phyloP scores from a whole-genome alignment of 345 rosid species.

The Cochlearia excelsa region DNA sequence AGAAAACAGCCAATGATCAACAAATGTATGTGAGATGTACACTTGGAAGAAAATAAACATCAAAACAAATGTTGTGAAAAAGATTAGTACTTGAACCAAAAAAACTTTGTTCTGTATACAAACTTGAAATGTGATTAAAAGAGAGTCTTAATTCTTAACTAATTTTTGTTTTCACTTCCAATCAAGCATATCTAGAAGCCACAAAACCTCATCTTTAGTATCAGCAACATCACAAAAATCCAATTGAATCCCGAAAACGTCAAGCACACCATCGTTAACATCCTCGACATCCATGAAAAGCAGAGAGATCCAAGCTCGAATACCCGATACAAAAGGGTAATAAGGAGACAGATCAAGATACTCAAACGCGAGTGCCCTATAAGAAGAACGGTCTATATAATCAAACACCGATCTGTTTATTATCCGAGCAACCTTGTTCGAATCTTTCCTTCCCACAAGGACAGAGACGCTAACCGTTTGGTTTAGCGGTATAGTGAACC shows the following conservation, averaged over 20 bases:
- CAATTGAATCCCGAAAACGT: slow-evolving; percentile 81
- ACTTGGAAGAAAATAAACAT: too few species aligned
- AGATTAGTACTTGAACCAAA: background rate
- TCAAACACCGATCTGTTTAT: slow-evolving; percentile 63
- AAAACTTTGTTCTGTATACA: slow-evolving; percentile 2
- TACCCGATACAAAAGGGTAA: slow-evolving; percentile 70
- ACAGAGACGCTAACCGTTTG: slow-evolving; percentile 65
- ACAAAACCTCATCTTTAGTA: slow-evolving; percentile 80
- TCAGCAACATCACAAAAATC: slow-evolving; percentile 83
- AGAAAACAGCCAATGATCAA: too few species aligned
- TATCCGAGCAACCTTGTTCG: slow-evolving; percentile 63
- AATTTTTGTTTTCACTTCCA: slow-evolving; percentile 68
- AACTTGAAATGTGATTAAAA: slow-evolving; percentile 5
- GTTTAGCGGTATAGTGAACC: slow-evolving; percentile 54
- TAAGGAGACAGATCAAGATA: slow-evolving; percentile 75
- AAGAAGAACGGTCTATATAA: slow-evolving; percentile 65
- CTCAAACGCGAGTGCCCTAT: slow-evolving; percentile 75
- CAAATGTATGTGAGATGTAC: too few species aligned
- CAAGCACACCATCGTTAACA: slow-evolving; percentile 51
- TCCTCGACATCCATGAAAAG: slow-evolving; percentile 64
- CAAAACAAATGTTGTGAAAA: background rate
- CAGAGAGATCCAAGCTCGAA: slow-evolving; percentile 86
- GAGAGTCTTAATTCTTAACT: background rate
- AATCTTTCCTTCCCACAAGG: slow-evolving; percentile 71
- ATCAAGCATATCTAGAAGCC: slow-evolving; percentile 90